Evolutionary conservation across 805 yeast species (phyloP).

Genomic region (Teunomyces tritomae): DNA sequence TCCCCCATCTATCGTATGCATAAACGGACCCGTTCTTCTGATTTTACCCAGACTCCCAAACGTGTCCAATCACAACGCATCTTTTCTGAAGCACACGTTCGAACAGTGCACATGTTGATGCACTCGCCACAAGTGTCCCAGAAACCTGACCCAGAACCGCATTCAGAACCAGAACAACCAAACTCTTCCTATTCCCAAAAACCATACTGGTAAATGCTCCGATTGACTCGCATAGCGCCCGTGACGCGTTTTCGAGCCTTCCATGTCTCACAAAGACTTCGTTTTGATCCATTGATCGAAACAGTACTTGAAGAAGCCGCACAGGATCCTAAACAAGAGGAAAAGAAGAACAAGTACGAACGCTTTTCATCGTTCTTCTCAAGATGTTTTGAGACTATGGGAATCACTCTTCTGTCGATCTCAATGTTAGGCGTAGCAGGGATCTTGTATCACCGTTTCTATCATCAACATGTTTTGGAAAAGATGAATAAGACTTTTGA

Average conservation of each 20-base stretch:
- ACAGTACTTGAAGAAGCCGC: slow-evolving; percentile 8
- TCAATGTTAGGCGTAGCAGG: slow-evolving; percentile 73
- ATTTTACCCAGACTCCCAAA: slow-evolving; percentile 10
- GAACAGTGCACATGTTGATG: slow-evolving; percentile 34
- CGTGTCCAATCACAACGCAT: slow-evolving; percentile 23
- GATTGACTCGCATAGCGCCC: background rate
- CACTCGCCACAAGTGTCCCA: background rate
- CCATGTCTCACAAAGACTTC: background rate
- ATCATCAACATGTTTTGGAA: slow-evolving; percentile 54
- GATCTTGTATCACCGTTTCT: slow-evolving; percentile 61
- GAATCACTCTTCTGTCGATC: slow-evolving; percentile 68
- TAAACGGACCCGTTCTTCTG: background rate
- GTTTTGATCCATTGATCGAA: slow-evolving; percentile 9
- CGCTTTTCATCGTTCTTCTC: slow-evolving; percentile 10
- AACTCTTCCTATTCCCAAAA: slow-evolving; percentile 8
- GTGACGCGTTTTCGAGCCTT: background rate
- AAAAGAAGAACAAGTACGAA: slow-evolving; percentile 1
- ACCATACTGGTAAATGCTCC: slow-evolving; percentile 11
- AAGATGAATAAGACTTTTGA: slow-evolving; percentile 70
- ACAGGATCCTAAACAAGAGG: background rate
- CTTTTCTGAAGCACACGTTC: slow-evolving; percentile 28
- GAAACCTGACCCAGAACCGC: background rate
- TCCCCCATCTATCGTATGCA: background rate
- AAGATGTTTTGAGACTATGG: slow-evolving; percentile 64
- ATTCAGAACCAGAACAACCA: background rate